A percentile compares a stretch with the other conserved stretches of the same genome.
These are phyloP conservation scores for Elsinoe fawcettii DNA, from an alignment of 2,329 filamentous ascomycete species.

Conservation along the genomic window DNA sequence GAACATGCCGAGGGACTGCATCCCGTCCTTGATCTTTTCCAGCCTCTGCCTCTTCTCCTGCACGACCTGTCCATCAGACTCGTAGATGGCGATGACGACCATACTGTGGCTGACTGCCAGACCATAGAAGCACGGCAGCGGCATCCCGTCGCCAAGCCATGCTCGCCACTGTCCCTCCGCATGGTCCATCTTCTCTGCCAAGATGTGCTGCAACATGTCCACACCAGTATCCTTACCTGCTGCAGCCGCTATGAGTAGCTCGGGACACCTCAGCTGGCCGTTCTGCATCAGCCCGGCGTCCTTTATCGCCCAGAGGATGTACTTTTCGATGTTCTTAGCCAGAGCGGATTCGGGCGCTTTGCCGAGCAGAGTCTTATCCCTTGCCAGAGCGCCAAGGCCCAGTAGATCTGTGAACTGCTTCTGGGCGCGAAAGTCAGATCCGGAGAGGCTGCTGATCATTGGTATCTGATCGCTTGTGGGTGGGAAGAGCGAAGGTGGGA, in stretches of 20 bases:
- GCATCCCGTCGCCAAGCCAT: not conserved
- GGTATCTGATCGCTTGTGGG: not conserved
- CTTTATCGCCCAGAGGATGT: not conserved
- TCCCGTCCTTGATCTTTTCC: slow-evolving; percentile 2
- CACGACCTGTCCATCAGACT: not conserved
- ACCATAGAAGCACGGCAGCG: slow-evolving; percentile 6
- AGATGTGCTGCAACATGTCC: not conserved
- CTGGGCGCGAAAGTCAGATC: slow-evolving; percentile 10
- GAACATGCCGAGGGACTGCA: slow-evolving; percentile 1
- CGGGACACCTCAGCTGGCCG: not conserved
- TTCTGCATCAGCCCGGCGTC: not conserved
- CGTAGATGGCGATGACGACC: not conserved
- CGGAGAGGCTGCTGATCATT: not conserved
- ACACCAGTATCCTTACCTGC: not conserved
- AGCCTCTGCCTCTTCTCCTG: not conserved
- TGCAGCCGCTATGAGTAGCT: not conserved
- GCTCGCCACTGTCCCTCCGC: not conserved
- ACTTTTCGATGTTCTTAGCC: not conserved
- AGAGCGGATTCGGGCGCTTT: not conserved
- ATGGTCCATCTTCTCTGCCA: not conserved
- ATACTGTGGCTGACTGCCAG: not conserved
- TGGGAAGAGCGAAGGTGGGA: slow-evolving; percentile 3
- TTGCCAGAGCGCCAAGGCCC: not conserved
- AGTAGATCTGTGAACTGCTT: slow-evolving; percentile 3
- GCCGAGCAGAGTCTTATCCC: not conserved